These are phyloP conservation scores for Ettlia oleoabundans DNA, from an alignment of 139 green algal species.

Conservation along the genomic window DNA sequence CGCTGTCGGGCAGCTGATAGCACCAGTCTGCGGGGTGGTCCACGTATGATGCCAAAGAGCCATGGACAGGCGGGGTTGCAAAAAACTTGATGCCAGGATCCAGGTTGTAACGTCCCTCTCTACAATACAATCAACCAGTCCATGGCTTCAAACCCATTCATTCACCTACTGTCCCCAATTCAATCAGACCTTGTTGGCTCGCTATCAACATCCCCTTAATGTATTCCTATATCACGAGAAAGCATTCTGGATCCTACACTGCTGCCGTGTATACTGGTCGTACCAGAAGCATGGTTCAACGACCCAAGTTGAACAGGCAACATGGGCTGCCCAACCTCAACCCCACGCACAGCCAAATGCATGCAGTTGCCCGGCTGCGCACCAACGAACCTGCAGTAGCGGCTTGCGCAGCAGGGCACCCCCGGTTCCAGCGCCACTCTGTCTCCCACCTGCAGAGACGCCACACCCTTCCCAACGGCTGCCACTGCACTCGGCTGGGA, in stretches of 20 bases:
- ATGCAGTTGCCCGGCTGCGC: neutral
- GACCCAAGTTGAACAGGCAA: too few relatives aligned
- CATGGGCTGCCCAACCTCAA: too few relatives aligned
- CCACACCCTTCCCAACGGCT: conserved; percentile 4
- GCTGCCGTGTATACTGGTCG: too few relatives aligned
- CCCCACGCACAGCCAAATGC: neutral
- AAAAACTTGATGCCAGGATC: conserved; percentile 51
- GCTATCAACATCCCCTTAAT: too few relatives aligned
- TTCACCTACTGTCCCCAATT: too few relatives aligned
- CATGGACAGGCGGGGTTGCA: conserved; percentile 54
- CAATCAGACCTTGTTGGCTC: too few relatives aligned
- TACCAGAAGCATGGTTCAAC: too few relatives aligned
- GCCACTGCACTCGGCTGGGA: too few relatives aligned
- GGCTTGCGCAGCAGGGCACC: conserved; percentile 51
- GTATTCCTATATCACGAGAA: too few relatives aligned
- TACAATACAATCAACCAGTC: neutral
- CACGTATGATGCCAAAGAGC: conserved; percentile 40
- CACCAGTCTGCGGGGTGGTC: conserved; percentile 67
- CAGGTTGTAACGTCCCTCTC: conserved; percentile 56
- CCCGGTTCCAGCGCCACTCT: conserved; percentile 52
- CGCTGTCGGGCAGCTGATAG: conserved; percentile 55
- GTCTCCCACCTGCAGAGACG: conserved; percentile 34
- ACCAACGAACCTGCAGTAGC: conserved; percentile 13
- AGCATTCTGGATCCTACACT: too few relatives aligned
- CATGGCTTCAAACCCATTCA: too few relatives aligned